A percentile compares a stretch with the other conserved stretches of the same genome.
phyloP scores from a whole-genome alignment of 768 basidiomycete species.

The Brasilioporus rufonigricans region DNA sequence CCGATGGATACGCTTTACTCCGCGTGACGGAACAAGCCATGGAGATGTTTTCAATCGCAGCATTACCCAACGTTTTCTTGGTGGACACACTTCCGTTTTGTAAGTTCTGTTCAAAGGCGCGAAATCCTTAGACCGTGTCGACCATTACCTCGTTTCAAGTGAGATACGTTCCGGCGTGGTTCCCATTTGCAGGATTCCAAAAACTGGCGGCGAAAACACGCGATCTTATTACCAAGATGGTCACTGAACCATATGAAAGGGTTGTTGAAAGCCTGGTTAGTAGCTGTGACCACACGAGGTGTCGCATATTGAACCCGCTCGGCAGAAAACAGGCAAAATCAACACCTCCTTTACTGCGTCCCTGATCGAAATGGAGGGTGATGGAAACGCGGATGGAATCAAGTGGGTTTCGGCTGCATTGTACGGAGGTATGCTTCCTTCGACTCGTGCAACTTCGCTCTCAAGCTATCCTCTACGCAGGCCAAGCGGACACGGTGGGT shows the following conservation, averaged over 20 bases:
- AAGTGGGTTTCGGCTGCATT: not conserved
- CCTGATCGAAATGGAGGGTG: not conserved
- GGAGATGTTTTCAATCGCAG: not conserved
- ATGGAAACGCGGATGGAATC: not conserved
- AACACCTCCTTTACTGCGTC: not conserved
- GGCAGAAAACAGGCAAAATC: not conserved
- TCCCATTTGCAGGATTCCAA: not conserved
- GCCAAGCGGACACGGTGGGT: not conserved
- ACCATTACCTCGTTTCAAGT: not conserved
- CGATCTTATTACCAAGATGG: not conserved
- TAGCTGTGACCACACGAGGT: not conserved
- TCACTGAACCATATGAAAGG: not conserved
- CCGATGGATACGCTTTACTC: not conserved
- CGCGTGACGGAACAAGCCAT: not conserved
- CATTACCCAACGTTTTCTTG: not conserved
- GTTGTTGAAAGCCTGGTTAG: not conserved
- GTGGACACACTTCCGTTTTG: not conserved
- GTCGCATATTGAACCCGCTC: not conserved
- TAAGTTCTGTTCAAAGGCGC: not conserved
- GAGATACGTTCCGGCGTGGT: not conserved
- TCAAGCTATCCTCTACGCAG: not conserved
- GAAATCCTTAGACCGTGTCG: not conserved
- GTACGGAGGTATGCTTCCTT: not conserved
- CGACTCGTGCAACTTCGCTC: not conserved
- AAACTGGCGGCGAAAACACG: not conserved